These are phyloP conservation scores for Saitozyma podzolica DNA, from an alignment of 768 basidiomycete species.

Conservation along the genomic window DNA sequence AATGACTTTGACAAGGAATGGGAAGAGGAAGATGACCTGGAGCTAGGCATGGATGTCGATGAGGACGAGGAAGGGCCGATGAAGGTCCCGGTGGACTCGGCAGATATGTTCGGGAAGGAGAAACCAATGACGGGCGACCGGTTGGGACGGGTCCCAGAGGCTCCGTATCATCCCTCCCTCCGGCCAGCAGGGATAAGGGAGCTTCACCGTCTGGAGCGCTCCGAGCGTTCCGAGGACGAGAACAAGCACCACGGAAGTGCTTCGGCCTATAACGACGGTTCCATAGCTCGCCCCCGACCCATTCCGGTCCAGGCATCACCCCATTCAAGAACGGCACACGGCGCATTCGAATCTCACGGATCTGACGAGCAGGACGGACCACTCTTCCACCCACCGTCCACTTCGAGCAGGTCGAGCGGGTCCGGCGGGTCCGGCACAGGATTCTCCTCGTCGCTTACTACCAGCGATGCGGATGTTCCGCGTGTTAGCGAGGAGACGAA, in stretches of 20 bases:
- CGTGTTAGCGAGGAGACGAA: too few relatives aligned
- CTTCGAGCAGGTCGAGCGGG: too few relatives aligned
- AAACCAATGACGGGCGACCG: background rate
- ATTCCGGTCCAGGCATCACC: background rate
- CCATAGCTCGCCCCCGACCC: background rate
- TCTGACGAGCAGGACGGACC: too few relatives aligned
- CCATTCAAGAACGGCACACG: background rate
- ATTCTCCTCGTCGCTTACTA: too few relatives aligned
- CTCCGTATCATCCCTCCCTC: slow-evolving; percentile 34
- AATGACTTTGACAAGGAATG: slow-evolving; percentile 26
- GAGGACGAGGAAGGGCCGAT: background rate
- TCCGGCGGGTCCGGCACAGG: too few relatives aligned
- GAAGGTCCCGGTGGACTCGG: background rate
- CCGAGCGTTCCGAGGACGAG: background rate
- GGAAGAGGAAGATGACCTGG: slow-evolving; percentile 34
- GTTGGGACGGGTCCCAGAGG: slow-evolving; percentile 25
- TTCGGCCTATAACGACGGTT: background rate
- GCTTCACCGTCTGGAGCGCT: background rate
- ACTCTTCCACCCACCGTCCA: too few relatives aligned
- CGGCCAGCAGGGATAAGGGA: slow-evolving; percentile 36
- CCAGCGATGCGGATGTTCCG: too few relatives aligned
- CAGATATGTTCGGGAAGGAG: background rate
- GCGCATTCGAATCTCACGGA: background rate
- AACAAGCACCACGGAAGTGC: background rate
- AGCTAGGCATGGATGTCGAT: slow-evolving; percentile 16